Evolutionary conservation across 2,329 filamentous ascomycete genomes (phyloP), one percentile per base, ranked within the genome.

Genomic region (Xylaria multiplex): DNA sequence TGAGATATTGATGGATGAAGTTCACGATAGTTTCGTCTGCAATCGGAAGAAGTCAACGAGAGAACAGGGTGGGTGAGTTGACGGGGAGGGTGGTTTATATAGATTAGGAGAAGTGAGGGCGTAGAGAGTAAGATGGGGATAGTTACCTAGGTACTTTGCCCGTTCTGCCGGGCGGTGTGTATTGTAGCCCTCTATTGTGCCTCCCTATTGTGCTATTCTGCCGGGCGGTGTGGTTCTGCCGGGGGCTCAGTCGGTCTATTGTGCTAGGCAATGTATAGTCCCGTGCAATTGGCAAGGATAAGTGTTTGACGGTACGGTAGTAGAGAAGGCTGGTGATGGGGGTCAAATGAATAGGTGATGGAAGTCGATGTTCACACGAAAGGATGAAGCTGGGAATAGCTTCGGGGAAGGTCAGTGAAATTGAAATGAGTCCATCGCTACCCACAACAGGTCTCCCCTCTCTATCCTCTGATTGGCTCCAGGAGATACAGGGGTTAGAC

Each of bases 381-480:
- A 53, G n/a, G 49, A 35, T 37, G 49, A 19, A 53, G 49, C 49
- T 53, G 49, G n/a, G n/a, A 22, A 53, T 37, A 37, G 49, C 30
- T 22, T 53, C 30, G 49, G 30, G 49, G 19, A n/a, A 37, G 2
- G 16, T 37, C 35, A 52, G 16, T 19, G 11, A 3, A 37, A n/a
- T 30, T 19, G 48, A 3, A 37, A n/a, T 30, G 11, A 27, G 48
- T 50, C 32, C n/a, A 14, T 19, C 19, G 27, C 48, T n/a, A 7
- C 27, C 48, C 14, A 14, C 48, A 19, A n/a, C 49, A 53, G 30
- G 30, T 53, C 19, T 22, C 49, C 2, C 24, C 1, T 9, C 19
- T 19, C n/a, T 22, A 2, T 53, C 32, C 11, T 8, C 30, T 53
- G 49, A 53, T 53, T 53, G 49, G 49, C 19, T n/a, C 30, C 14